These are phyloP conservation scores for Rhododendron kiyosumense DNA, from an alignment of 148 eudicot genomes.

Conservation along the genomic window DNA sequence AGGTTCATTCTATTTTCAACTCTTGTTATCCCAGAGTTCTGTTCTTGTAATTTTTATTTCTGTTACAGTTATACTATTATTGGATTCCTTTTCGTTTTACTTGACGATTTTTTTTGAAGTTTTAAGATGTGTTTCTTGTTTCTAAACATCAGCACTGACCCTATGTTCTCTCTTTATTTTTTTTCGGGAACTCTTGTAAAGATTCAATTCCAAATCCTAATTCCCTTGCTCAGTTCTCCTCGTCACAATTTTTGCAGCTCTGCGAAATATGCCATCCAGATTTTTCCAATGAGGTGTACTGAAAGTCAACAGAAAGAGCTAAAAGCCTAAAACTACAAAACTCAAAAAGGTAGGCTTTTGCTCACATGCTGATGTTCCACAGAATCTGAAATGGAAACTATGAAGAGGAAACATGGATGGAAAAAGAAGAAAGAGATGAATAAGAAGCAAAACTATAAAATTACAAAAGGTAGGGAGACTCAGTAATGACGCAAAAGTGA, in stretches of 20 bases:
- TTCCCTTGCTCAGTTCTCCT: background rate
- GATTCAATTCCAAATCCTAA: background rate
- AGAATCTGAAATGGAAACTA: background rate
- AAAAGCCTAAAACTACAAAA: background rate
- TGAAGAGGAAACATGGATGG: background rate
- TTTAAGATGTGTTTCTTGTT: constrained; percentile 1
- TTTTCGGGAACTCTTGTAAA: background rate
- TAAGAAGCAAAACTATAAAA: background rate
- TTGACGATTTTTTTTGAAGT: background rate
- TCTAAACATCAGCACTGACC: background rate
- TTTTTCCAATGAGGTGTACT: background rate
- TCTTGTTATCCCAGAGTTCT: background rate
- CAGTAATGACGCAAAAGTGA: background rate
- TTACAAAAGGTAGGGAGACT: background rate
- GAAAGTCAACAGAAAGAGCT: background rate
- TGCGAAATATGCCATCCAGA: background rate
- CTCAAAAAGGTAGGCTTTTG: background rate
- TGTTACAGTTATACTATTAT: constrained; percentile 7
- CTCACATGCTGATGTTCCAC: background rate
- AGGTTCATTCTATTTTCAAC: constrained; percentile 3
- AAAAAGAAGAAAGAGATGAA: constrained; percentile 1
- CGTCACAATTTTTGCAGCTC: background rate
- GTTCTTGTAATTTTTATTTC: background rate
- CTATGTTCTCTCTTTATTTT: background rate
- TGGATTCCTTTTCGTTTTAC: constrained; percentile 26